Evolutionary conservation across 331 rosid genomes (phyloP).

Genomic region (Ulmus americana): DNA sequence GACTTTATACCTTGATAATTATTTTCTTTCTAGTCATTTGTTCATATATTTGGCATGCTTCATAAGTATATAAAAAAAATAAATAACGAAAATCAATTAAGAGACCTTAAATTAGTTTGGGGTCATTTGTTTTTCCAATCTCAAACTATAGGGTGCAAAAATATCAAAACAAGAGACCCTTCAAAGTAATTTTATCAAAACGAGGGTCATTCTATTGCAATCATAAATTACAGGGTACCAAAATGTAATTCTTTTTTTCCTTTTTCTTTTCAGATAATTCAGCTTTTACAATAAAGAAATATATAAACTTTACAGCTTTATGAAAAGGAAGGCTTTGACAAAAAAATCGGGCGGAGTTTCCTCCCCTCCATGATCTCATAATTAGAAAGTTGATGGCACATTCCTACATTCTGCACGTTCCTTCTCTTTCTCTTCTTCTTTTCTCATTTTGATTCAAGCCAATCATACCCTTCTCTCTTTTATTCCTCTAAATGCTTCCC

Average conservation of each 20-base stretch:
- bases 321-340: constrained; percentile 30
- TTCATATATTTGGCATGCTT: no score
- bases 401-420: constrained; percentile 31
- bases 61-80: no score
- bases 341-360: constrained; percentile 49
- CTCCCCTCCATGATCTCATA: constrained; percentile 76
- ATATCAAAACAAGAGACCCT: neutral
- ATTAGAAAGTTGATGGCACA: constrained; percentile 39
- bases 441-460: constrained; percentile 1
- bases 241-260: no score
- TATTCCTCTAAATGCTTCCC: constrained; percentile 27
- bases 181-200: neutral
- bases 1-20: no score
- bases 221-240: no score
- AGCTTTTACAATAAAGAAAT: neutral
- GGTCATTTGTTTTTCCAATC: no score
- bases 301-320: constrained; percentile 5
- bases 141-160: neutral
- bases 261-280: no score
- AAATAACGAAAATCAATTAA: no score
- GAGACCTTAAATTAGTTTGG: no score
- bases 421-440: constrained; percentile 12
- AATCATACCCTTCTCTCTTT: constrained; percentile 2
- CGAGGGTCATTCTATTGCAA: no score
- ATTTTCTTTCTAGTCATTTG: no score